Conservation (phyloP, 2,329 filamentous ascomycete genomes). For the Talaromyces piceae region DNA sequence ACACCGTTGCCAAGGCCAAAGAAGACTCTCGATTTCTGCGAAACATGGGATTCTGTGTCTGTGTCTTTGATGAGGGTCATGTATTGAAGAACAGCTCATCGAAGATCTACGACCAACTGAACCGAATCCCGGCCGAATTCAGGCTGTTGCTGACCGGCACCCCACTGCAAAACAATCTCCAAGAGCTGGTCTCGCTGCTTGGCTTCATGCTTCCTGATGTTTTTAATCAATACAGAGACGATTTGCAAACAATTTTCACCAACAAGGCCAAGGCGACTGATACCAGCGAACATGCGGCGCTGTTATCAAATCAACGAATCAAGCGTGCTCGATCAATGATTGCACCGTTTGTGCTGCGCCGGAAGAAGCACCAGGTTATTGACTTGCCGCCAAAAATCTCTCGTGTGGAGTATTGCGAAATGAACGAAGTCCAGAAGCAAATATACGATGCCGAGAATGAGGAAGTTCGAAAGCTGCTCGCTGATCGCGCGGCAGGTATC, state of each 20-base stretch:
- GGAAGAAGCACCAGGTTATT: slow-evolving; percentile 88
- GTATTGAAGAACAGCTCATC: slow-evolving; percentile 84
- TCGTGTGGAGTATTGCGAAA: slow-evolving; percentile 70
- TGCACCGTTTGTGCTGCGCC: slow-evolving; percentile 86
- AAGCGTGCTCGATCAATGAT: slow-evolving; percentile 83
- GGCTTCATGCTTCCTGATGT: slow-evolving; percentile 88
- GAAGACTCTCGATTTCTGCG: slow-evolving; percentile 58
- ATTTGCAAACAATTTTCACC: slow-evolving; percentile 81
- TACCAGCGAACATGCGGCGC: slow-evolving; percentile 61
- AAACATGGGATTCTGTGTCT: slow-evolving; percentile 49
- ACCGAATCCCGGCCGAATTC: slow-evolving; percentile 71
- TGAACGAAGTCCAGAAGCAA: slow-evolving; percentile 63
- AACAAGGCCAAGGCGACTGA: slow-evolving; percentile 75
- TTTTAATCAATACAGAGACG: slow-evolving; percentile 68
- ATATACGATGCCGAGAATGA: slow-evolving; percentile 68
- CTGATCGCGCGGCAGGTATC: slow-evolving; percentile 50
- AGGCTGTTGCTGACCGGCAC: slow-evolving; percentile 83
- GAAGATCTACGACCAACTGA: slow-evolving; percentile 69
- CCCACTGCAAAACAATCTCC: slow-evolving; percentile 90
- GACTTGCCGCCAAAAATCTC: slow-evolving; percentile 75
- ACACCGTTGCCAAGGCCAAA: slow-evolving; percentile 57
- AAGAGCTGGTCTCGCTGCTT: slow-evolving; percentile 82
- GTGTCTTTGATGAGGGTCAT: slow-evolving; percentile 91
- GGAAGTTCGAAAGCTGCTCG: slow-evolving; percentile 52
- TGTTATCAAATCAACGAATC: slow-evolving; percentile 82